phyloP scores from a whole-genome alignment of 2,329 filamentous ascomycete genomes.

The Paradendryphiella salina region DNA sequence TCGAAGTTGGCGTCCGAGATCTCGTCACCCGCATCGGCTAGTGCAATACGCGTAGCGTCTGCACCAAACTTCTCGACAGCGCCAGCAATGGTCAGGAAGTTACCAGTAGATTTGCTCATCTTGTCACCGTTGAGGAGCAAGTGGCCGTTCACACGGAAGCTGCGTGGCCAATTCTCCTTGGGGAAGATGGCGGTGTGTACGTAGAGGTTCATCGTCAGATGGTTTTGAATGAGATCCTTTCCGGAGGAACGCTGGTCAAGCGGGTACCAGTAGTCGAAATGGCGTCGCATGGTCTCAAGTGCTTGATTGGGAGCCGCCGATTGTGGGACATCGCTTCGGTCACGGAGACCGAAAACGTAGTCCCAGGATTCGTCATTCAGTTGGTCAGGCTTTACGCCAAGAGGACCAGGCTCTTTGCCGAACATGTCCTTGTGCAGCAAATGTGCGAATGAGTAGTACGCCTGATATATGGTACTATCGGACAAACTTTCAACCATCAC shows the following conservation, averaged over 20 bases:
- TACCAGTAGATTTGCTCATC: constrained; percentile 97
- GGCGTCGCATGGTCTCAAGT: constrained; percentile 79
- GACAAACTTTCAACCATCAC: constrained; percentile 91
- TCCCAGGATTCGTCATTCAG: constrained; percentile 97
- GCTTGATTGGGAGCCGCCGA: constrained; percentile 74
- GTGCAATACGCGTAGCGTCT: constrained; percentile 85
- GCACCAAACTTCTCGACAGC: constrained; percentile 91
- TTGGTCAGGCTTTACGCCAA: constrained; percentile 71
- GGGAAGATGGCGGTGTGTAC: constrained; percentile 89
- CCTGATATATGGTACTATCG: constrained; percentile 92
- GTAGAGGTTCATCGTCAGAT: constrained; percentile 95
- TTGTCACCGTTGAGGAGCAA: constrained; percentile 94
- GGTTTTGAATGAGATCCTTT: constrained; percentile 74
- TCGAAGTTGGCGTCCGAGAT: constrained; percentile 98
- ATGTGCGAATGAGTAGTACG: constrained; percentile 64
- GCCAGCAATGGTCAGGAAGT: constrained; percentile 90
- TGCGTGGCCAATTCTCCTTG: constrained; percentile 83
- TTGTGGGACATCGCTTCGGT: constrained; percentile 68
- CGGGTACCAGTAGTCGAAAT: constrained; percentile 97
- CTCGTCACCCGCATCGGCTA: constrained; percentile 92
- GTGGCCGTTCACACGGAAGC: constrained; percentile 88
- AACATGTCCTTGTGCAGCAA: constrained; percentile 82
- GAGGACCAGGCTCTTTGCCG: constrained; percentile 58
- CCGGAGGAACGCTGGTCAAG: constrained; percentile 85
- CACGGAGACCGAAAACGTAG: constrained; percentile 82